phyloP scores from a whole-genome alignment of 192 early-diverging fungal species.

The Entophlyctis helioformis region DNA sequence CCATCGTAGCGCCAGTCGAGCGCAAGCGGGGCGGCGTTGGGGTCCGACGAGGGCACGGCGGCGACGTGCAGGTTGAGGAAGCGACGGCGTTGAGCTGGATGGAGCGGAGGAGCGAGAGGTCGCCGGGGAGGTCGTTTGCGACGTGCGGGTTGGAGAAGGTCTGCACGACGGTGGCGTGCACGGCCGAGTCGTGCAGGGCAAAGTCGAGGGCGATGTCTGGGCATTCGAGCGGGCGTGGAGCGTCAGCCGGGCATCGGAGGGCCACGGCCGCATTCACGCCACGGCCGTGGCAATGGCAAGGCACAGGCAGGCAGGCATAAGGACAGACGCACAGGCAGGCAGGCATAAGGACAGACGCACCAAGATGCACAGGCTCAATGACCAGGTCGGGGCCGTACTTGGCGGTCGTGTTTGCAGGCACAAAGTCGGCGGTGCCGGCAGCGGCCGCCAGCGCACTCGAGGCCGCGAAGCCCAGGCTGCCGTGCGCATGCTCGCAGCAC shows the following conservation, averaged over 20 bases:
- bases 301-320: too few relatives aligned
- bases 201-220: slow-evolving; percentile 19
- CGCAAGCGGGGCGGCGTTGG: too few relatives aligned
- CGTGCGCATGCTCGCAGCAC: background rate
- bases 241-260: background rate
- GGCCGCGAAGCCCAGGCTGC: background rate
- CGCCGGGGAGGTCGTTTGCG: background rate
- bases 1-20: slow-evolving; percentile 23
- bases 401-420: slow-evolving; percentile 1
- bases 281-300: too few relatives aligned
- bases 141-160: slow-evolving; percentile 8
- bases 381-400: slow-evolving; percentile 22
- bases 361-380: slow-evolving; percentile 17
- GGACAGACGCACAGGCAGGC: too few relatives aligned
- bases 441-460: background rate
- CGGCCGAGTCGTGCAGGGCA: slow-evolving; percentile 4
- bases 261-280: background rate
- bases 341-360: too few relatives aligned
- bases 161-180: slow-evolving; percentile 4
- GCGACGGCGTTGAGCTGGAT: slow-evolving; percentile 20
- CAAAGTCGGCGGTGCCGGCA: slow-evolving; percentile 6
- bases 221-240: background rate
- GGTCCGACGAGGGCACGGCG: slow-evolving; percentile 6
- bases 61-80: slow-evolving; percentile 12
- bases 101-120: background rate